These are phyloP conservation scores for Eucalyptus erythrocorys DNA, from an alignment of 345 rosid species.

Conservation along the genomic window DNA sequence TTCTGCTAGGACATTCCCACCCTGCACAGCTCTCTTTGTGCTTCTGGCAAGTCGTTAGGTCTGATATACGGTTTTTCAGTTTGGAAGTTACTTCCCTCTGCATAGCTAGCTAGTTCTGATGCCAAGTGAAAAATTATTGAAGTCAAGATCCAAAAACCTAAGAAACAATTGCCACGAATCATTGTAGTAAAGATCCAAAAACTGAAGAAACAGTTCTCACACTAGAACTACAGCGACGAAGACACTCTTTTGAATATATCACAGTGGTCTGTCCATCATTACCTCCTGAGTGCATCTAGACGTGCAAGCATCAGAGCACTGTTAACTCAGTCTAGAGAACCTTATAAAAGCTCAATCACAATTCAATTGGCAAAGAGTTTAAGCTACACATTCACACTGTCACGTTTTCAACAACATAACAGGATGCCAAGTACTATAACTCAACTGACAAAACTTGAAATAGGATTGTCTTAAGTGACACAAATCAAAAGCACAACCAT, in stretches of 20 bases:
- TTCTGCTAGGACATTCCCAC: neutral
- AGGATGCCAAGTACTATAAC: neutral
- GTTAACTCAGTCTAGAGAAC: neutral
- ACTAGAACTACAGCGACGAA: neutral
- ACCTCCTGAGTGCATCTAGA: neutral
- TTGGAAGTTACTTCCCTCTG: neutral
- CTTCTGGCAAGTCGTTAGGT: neutral
- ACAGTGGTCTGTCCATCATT: neutral
- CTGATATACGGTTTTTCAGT: neutral
- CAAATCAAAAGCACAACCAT: conserved; percentile 86
- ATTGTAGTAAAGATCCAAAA: neutral
- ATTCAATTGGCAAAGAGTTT: neutral
- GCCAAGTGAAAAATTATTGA: neutral
- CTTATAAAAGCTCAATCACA: neutral
- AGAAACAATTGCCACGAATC: neutral
- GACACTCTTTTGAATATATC: neutral
- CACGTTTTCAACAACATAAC: neutral
- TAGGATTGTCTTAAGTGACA: conserved; percentile 28
- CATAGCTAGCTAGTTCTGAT: neutral
- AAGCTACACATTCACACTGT: neutral
- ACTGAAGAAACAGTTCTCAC: neutral
- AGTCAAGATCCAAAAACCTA: neutral
- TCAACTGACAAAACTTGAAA: neutral
- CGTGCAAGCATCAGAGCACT: neutral
- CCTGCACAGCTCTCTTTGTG: neutral